Evolutionary conservation across 2,329 filamentous ascomycete species (phyloP).

Genomic region (Verticillium nonalfalfae): DNA sequence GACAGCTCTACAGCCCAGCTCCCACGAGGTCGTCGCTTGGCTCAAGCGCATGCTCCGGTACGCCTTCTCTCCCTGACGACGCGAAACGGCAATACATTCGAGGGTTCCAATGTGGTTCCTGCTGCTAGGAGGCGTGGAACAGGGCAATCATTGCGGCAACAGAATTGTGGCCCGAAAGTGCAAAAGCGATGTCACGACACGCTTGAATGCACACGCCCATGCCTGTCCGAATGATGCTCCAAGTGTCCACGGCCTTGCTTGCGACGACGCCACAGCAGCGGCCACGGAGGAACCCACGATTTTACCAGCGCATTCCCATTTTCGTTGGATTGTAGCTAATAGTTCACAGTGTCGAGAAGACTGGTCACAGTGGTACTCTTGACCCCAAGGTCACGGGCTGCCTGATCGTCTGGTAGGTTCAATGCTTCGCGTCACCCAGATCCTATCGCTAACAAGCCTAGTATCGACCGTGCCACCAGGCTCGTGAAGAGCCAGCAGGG

Average conservation of each 20-base stretch:
- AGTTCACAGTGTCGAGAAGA: conserved; percentile 72
- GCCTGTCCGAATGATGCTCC: not conserved
- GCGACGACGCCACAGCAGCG: not conserved
- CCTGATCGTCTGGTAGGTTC: conserved; percentile 67
- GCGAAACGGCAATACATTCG: not conserved
- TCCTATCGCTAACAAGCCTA: not conserved
- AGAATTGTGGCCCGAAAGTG: not conserved
- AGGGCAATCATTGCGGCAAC: not conserved
- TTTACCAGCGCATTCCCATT: not conserved
- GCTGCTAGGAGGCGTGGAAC: not conserved
- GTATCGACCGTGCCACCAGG: conserved; percentile 89
- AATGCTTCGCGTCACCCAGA: conserved; percentile 11
- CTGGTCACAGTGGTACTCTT: conserved; percentile 94
- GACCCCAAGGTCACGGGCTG: conserved; percentile 98
- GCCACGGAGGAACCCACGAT: not conserved
- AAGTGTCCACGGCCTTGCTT: not conserved
- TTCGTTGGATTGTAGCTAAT: not conserved
- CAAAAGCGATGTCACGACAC: not conserved
- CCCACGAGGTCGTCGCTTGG: conserved; percentile 98
- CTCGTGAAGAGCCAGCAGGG: conserved; percentile 99
- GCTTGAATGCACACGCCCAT: not conserved
- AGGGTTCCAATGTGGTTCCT: not conserved
- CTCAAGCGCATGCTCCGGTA: conserved; percentile 95
- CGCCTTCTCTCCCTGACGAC: conserved; percentile 10
- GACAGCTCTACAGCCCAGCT: conserved; percentile 25